Percentiles rank a stretch among this genome's conserved stretches.
These are phyloP conservation scores for Carex parvula DNA, from an alignment of 176 grass and related monocot genomes.

Conservation along the genomic window DNA sequence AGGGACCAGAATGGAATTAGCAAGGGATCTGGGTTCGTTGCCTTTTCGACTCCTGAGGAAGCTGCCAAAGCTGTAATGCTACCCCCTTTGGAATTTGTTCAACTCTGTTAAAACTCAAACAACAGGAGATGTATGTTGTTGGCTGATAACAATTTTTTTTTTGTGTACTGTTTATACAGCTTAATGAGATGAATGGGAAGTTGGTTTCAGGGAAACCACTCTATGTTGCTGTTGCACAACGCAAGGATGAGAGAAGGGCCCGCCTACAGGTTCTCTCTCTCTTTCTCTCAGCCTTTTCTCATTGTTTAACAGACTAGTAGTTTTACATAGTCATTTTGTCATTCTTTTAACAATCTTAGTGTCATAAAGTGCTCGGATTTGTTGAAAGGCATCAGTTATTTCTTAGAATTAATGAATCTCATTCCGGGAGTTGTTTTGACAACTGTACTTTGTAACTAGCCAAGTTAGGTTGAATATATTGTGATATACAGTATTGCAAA, in stretches of 20 bases:
- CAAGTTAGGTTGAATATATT: too few species aligned
- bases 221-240: slow-evolving; percentile 70
- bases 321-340: not conserved
- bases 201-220: slow-evolving; percentile 60
- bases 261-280: slow-evolving; percentile 45
- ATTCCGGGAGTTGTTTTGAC: not conserved
- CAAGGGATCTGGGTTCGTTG: slow-evolving; percentile 76
- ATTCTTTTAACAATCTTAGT: not conserved
- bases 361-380: not conserved
- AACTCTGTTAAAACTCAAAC: not conserved
- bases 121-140: not conserved
- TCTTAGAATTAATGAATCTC: not conserved
- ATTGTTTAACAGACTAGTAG: not conserved
- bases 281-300: not conserved
- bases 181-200: slow-evolving; percentile 61
- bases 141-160: not conserved
- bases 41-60: slow-evolving; percentile 55
- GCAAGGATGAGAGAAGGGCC: slow-evolving; percentile 65
- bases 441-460: too few species aligned
- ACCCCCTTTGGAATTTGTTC: not conserved
- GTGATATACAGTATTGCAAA: not conserved
- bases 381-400: not conserved
- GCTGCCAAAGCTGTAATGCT: slow-evolving; percentile 47
- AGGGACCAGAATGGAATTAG: slow-evolving; percentile 60
- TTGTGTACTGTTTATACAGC: slow-evolving; percentile 19